Evolutionary conservation across 306 rosid species (phyloP).

Genomic region (Begonia fuchsioides): DNA sequence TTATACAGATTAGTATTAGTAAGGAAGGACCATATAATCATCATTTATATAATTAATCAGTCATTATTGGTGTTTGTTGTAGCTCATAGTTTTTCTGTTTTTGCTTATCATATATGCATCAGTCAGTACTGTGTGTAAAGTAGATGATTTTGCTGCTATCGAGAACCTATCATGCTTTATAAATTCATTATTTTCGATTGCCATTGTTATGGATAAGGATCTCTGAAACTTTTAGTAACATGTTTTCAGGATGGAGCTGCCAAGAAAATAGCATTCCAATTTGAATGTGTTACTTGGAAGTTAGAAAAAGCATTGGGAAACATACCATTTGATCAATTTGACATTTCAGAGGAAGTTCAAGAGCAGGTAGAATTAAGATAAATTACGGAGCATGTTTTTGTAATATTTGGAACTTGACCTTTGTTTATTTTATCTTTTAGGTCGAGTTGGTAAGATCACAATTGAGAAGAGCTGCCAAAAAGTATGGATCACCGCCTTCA

Average conservation of each 20-base stretch:
- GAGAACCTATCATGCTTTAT: too few species aligned
- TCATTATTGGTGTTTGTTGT: too few species aligned
- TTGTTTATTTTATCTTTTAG: conserved; percentile 21
- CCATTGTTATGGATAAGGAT: conserved; percentile 4
- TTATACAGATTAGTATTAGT: too few species aligned
- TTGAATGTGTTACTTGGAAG: conserved; percentile 78
- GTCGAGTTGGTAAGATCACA: conserved; percentile 88
- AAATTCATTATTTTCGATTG: not conserved
- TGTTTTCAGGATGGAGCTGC: conserved; percentile 74
- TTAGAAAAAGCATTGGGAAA: conserved; percentile 61
- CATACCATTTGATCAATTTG: conserved; percentile 51
- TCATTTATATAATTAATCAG: too few species aligned
- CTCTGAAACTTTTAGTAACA: conserved; percentile 42
- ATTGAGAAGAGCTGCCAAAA: conserved; percentile 66
- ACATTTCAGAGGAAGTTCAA: conserved; percentile 82
- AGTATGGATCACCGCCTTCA: conserved; percentile 48
- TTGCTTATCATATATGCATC: too few species aligned
- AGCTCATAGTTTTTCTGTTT: too few species aligned
- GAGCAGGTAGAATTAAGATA: conserved; percentile 59
- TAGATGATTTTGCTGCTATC: too few species aligned
- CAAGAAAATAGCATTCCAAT: conserved; percentile 50
- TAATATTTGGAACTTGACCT: conserved; percentile 5
- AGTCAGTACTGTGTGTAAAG: too few species aligned
- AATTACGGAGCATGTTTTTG: not conserved
- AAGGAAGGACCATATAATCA: too few species aligned